Conservation (phyloP, 2,329 filamentous ascomycete species). For the Corinectria fuckeliana region DNA sequence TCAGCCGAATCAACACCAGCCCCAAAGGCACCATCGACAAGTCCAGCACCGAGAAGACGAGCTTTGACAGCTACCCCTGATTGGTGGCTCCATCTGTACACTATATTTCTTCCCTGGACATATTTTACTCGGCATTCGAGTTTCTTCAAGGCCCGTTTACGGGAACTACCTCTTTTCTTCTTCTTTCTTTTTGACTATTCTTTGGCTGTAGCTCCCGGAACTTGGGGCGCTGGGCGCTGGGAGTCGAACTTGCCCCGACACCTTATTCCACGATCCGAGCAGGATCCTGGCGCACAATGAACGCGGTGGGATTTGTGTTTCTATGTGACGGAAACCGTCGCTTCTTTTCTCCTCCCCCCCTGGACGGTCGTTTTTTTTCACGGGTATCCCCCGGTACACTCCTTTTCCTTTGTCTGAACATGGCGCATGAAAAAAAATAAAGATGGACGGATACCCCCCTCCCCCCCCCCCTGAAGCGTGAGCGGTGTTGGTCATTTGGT, state of each 20-base stretch:
- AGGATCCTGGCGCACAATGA: conserved; percentile 18
- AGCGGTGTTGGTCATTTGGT: conserved; percentile 34
- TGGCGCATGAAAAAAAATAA: conserved; percentile 42
- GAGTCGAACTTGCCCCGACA: not conserved
- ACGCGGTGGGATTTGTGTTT: conserved; percentile 27
- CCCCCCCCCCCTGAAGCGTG: conserved; percentile 27
- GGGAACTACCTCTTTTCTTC: not conserved
- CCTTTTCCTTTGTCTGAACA: conserved; percentile 36
- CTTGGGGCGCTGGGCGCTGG: not conserved
- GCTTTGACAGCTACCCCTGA: conserved; percentile 49
- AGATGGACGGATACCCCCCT: conserved; percentile 42
- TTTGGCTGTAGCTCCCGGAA: not conserved
- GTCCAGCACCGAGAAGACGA: conserved; percentile 56
- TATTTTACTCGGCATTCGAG: conserved; percentile 19
- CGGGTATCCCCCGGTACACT: conserved; percentile 24
- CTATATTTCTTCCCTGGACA: conserved; percentile 34
- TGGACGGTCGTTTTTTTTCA: conserved; percentile 27
- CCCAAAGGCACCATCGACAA: conserved; percentile 60
- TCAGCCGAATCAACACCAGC: conserved; percentile 60
- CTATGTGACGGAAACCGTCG: conserved; percentile 14
- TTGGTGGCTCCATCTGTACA: conserved; percentile 16
- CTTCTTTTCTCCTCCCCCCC: conserved; percentile 22
- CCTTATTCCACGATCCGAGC: conserved; percentile 14
- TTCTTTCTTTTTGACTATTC: not conserved
- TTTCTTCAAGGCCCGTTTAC: not conserved